Conservation (phyloP, 179 eudicot genomes). For the Drosera spatulata region DNA sequence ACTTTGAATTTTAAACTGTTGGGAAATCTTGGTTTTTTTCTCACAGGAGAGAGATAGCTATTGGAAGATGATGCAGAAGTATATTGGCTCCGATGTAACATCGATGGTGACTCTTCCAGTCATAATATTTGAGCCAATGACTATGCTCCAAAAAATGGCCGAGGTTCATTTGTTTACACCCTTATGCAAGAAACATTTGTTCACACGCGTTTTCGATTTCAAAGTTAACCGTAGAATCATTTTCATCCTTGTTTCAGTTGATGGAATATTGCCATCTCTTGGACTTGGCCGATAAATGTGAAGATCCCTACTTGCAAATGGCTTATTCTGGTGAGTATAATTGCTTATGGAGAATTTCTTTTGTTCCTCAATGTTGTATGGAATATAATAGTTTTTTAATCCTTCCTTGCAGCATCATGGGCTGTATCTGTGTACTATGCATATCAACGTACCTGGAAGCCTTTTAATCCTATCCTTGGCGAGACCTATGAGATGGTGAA, state of each 20-base stretch:
- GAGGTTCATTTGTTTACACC: conserved; percentile 49
- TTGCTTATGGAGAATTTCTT: conserved; percentile 1
- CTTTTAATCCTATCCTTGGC: conserved; percentile 97
- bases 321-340: conserved; percentile 69
- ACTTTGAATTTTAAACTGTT: too few relatives aligned
- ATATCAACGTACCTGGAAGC: conserved; percentile 94
- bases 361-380: conserved; percentile 1
- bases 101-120: conserved; percentile 15
- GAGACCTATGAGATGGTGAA: conserved; percentile 95
- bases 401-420: conserved; percentile 63
- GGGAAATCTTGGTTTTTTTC: not conserved
- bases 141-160: conserved; percentile 97
- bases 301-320: conserved; percentile 89
- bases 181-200: not conserved
- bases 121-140: conserved; percentile 95
- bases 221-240: not conserved
- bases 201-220: not conserved
- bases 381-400: not conserved
- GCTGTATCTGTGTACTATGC: conserved; percentile 76
- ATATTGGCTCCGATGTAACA: conserved; percentile 88
- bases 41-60: conserved; percentile 80
- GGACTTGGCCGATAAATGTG: conserved; percentile 82
- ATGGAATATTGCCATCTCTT: conserved; percentile 89
- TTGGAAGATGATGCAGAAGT: conserved; percentile 98
- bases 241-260: conserved; percentile 39